A percentile compares a stretch with the other conserved stretches of the same genome.
Conservation (phyloP, 306 rosid species). For the Datisca glomerata region DNA sequence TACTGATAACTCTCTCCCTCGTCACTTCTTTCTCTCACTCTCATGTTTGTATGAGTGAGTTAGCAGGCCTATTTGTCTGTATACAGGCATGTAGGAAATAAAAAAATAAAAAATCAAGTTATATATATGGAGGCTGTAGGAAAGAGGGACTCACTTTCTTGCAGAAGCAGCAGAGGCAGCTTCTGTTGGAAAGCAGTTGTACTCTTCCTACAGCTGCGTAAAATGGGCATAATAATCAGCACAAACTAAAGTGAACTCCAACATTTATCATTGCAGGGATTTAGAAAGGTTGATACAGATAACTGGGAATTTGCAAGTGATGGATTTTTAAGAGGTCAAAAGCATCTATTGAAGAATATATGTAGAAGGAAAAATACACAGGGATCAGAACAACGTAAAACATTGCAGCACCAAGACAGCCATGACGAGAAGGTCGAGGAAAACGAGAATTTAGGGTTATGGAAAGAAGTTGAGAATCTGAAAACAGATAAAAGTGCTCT, state of each 20-base stretch:
- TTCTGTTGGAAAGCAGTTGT: no score
- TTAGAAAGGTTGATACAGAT: constrained; percentile 76
- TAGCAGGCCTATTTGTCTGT: no score
- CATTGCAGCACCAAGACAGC: constrained; percentile 25
- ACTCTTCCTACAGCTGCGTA: no score
- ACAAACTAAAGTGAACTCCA: constrained; percentile 5
- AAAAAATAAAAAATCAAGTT: no score
- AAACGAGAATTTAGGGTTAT: constrained; percentile 18
- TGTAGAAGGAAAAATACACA: constrained; percentile 54
- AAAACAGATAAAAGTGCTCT: constrained; percentile 56
- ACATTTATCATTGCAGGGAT: constrained; percentile 52
- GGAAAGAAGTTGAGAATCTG: constrained; percentile 82
- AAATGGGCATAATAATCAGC: not conserved
- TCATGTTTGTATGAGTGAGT: no score
- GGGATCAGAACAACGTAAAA: constrained; percentile 40
- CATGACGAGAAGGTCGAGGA: constrained; percentile 25
- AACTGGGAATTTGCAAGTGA: constrained; percentile 82
- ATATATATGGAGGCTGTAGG: no score
- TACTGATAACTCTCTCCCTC: no score
- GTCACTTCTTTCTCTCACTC: no score
- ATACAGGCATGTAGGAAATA: no score
- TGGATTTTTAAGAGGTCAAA: constrained; percentile 62
- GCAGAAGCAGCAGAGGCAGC: no score
- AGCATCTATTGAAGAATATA: constrained; percentile 63
- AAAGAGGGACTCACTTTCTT: not conserved